These are phyloP conservation scores for Pelagophyceae sp. DNA, from an alignment of 352 stramenopile genomes.

Conservation along the genomic window DNA sequence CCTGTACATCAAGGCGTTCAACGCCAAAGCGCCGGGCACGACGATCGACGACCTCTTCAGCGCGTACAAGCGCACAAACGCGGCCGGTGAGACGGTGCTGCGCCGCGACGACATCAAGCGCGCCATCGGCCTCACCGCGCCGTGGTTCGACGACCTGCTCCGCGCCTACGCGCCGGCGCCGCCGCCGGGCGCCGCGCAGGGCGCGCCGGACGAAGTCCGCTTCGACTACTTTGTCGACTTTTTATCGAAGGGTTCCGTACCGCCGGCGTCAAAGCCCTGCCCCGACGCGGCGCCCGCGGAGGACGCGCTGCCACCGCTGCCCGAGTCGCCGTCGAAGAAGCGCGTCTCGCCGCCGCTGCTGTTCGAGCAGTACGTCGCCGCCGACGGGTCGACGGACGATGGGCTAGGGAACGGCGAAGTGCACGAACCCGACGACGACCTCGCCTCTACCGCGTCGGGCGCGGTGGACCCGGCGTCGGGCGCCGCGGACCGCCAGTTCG, in stretches of 20 bases:
- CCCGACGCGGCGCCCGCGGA: not conserved
- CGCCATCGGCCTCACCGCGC: not conserved
- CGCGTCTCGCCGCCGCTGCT: not conserved
- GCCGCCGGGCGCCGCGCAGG: not conserved
- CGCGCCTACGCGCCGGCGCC: not conserved
- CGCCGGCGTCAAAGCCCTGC: not conserved
- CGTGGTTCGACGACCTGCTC: conserved; percentile 5
- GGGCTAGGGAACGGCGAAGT: not conserved
- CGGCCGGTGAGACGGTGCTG: not conserved
- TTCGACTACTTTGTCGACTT: conserved; percentile 24
- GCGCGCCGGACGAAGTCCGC: not conserved
- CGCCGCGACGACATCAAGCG: not conserved
- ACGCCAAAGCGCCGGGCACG: not conserved
- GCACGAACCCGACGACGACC: conserved; percentile 1
- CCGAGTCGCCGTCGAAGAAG: not conserved
- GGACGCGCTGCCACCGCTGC: not conserved
- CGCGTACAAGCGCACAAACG: not conserved
- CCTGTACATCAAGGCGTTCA: conserved; percentile 2
- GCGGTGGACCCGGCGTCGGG: too few species aligned
- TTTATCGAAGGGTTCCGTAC: conserved; percentile 10
- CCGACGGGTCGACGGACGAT: not conserved
- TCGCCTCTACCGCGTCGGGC: too few species aligned
- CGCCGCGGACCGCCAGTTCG: too few species aligned
- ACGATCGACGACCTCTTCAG: not conserved
- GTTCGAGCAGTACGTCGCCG: not conserved